Percentiles rank a stretch among this genome's conserved stretches.
phyloP scores from a whole-genome alignment of 768 basidiomycete genomes.

The Hypsizygus marmoreus region DNA sequence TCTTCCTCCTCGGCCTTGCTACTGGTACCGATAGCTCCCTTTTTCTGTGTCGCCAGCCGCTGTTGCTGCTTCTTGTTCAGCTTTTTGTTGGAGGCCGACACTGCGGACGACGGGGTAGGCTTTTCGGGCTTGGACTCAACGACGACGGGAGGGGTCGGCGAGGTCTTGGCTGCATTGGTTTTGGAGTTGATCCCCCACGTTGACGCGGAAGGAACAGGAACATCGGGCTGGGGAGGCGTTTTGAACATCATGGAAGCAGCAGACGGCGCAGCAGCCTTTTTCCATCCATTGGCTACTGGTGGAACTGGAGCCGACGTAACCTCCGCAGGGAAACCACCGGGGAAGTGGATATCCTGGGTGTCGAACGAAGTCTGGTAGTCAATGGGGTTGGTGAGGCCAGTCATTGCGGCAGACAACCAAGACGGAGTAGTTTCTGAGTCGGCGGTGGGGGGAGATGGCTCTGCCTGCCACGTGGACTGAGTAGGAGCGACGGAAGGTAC shows the following conservation, averaged over 20 bases:
- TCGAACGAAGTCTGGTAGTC: background rate
- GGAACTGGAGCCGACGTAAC: background rate
- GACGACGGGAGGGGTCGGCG: constrained; percentile 14
- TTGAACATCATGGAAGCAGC: background rate
- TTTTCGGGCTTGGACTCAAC: constrained; percentile 16
- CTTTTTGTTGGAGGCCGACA: constrained; percentile 11
- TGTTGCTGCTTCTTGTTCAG: constrained; percentile 2
- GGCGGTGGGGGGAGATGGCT: constrained; percentile 4
- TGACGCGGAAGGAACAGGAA: background rate
- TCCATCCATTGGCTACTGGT: constrained; percentile 22
- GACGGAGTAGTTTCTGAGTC: constrained; percentile 1
- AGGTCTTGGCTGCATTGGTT: no score
- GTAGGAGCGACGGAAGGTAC: constrained; percentile 8
- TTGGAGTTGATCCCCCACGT: no score
- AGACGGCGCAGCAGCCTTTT: constrained; percentile 11
- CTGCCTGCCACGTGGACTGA: constrained; percentile 9
- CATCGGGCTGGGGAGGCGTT: no score
- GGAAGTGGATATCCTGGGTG: background rate
- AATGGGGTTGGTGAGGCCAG: background rate
- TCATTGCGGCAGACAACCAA: constrained; percentile 6
- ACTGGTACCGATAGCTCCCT: constrained; percentile 10
- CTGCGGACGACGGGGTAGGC: constrained; percentile 2
- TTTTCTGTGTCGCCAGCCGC: constrained; percentile 25
- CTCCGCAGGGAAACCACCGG: constrained; percentile 8
- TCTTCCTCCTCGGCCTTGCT: constrained; percentile 19